Percentiles rank a stretch among this genome's conserved stretches.
Conservation (phyloP, 2,329 filamentous ascomycete species). For the Aspergillus unguis region DNA sequence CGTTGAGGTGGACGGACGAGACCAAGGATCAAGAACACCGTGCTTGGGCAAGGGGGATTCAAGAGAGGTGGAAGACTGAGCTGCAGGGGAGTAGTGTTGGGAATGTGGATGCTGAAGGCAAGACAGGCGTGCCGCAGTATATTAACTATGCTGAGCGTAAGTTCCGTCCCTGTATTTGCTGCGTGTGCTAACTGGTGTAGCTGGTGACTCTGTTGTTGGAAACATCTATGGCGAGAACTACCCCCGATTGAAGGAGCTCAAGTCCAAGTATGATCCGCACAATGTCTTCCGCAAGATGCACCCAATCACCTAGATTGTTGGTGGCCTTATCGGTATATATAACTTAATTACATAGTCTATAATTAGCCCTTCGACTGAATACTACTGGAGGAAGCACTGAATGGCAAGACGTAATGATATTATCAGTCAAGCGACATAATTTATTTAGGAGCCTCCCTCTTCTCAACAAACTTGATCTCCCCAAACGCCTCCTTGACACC, state of each 20-base stretch:
- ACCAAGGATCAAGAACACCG: slow-evolving; percentile 38
- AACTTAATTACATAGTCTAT: too few relatives aligned
- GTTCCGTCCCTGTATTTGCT: slow-evolving; percentile 5
- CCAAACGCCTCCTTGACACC: slow-evolving; percentile 13
- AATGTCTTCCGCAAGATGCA: slow-evolving; percentile 49
- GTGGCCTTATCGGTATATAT: too few relatives aligned
- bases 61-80: slow-evolving; percentile 26
- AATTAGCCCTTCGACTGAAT: background rate
- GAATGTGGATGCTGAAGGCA: slow-evolving; percentile 4
- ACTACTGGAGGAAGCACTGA: background rate
- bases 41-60: slow-evolving; percentile 37
- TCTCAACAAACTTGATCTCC: slow-evolving; percentile 11
- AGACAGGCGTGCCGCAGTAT: slow-evolving; percentile 30
- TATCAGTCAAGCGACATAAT: background rate
- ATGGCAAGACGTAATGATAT: background rate
- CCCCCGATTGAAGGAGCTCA: slow-evolving; percentile 40
- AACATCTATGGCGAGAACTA: slow-evolving; percentile 49
- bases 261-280: slow-evolving; percentile 46
- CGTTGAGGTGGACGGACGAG: slow-evolving; percentile 42
- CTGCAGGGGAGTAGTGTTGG: slow-evolving; percentile 15
- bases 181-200: slow-evolving; percentile 19
- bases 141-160: slow-evolving; percentile 37
- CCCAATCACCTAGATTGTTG: slow-evolving; percentile 20
- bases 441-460: slow-evolving; percentile 6
- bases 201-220: slow-evolving; percentile 29